Evolutionary conservation across 2,329 filamentous ascomycete genomes (phyloP), one percentile per base, ranked within the genome.

Genomic region (Annulohypoxylon truncatum): DNA sequence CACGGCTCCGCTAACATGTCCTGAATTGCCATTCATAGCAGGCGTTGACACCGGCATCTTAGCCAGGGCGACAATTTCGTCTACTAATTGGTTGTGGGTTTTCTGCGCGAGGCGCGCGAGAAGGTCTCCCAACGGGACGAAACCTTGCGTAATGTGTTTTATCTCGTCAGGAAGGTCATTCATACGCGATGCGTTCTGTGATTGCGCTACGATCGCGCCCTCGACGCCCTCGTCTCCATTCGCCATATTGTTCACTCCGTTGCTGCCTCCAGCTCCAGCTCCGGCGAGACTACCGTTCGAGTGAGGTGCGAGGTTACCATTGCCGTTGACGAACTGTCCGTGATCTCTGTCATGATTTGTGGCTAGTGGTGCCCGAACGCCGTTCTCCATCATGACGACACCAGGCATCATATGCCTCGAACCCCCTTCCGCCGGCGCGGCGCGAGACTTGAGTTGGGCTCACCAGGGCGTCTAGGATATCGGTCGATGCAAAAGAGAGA

Each of bases 91-190:
- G 76, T 92, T 93, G 79, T 94, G 94, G 51, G 92, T 93, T 74
- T 90, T 89, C 78, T 97, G 94, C 31, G 92, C 90, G 35, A 96
- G 86, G 71, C 96, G 89, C 69, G 89, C 87, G 55, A 98, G 85
- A 47, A 99, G 82, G 12, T 86, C 86, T 3, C 90, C 89, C 18
- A 98, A 84, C 3, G 93, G 90, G 60, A 95, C 85, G 77, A 94
- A 96, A 31, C 89, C 90, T 61, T 90, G 83, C 0, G 90, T 90
- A 63, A 97, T 91, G 75, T 97, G 93, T 35, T 82, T 79, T 35
- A 91, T 87, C 74, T 89, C 86, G 62, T 87, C 84, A 9, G 88
- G 87, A 1, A 89, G 78, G 65, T 89, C 83, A 73, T 88, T 86
- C 81, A 88, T 85, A 64, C 81, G 82, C 50, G 73, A 73, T 35